These are phyloP conservation scores for Earliella scabrosa DNA, from an alignment of 1,284 basidiomycete species.

Conservation along the genomic window DNA sequence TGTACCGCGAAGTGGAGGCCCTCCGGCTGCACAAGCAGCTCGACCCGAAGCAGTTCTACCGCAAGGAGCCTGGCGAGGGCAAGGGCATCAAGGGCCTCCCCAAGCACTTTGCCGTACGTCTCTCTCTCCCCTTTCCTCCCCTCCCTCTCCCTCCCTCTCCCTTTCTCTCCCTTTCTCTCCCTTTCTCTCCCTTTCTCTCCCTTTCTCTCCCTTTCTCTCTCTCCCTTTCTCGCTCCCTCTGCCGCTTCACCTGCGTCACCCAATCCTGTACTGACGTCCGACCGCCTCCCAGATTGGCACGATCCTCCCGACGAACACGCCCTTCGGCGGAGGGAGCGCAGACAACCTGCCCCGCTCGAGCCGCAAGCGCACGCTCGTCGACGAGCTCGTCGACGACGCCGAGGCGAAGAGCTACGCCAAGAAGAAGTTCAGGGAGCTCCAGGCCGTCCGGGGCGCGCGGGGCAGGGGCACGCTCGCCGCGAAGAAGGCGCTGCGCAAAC, in stretches of 20 bases:
- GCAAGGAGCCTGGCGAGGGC: constrained; percentile 82
- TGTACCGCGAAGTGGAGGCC: constrained; percentile 93
- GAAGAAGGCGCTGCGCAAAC: constrained; percentile 64
- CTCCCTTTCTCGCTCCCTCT: constrained; percentile 4
- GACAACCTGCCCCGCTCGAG: constrained; percentile 72
- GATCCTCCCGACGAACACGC: constrained; percentile 76
- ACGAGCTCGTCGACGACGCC: constrained; percentile 88
- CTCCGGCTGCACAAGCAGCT: constrained; percentile 90
- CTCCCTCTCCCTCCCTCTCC: constrained; percentile 1
- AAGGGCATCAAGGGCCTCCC: constrained; percentile 86
- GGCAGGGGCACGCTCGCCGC: constrained; percentile 77
- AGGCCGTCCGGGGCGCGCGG: constrained; percentile 70
- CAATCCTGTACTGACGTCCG: too few relatives aligned
- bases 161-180: too few relatives aligned
- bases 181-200: constrained; percentile 10
- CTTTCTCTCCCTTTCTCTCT: background rate
- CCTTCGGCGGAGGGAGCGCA: constrained; percentile 74
- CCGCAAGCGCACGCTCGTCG: constrained; percentile 84
- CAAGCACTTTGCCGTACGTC: constrained; percentile 86
- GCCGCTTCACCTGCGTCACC: constrained; percentile 9
- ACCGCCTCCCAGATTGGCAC: constrained; percentile 93
- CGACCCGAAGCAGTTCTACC: constrained; percentile 96
- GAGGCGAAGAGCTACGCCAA: constrained; percentile 90
- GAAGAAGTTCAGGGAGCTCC: constrained; percentile 90
- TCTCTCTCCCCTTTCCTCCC: constrained; percentile 1